Percentiles rank a stretch among this genome's conserved stretches.
phyloP scores from a whole-genome alignment of 108 stramenopile species.

The Nitzschia inconspicua region DNA sequence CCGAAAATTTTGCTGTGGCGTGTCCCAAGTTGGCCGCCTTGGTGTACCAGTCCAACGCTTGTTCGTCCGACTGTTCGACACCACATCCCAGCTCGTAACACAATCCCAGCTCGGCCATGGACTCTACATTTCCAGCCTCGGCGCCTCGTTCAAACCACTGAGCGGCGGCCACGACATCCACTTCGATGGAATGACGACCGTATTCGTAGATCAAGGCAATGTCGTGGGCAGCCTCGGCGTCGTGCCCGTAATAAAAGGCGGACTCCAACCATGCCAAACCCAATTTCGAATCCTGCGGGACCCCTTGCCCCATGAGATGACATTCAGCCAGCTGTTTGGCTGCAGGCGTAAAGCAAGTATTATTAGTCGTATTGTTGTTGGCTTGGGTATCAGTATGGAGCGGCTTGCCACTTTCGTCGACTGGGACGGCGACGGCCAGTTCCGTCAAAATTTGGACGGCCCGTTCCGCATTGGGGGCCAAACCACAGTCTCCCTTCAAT shows the following conservation, averaged over 20 bases:
- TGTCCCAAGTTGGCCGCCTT: conserved; percentile 77
- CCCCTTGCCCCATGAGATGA: conserved; percentile 58
- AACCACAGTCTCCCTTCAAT: conserved; percentile 46
- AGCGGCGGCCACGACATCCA: conserved; percentile 78
- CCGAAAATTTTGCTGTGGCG: conserved; percentile 64
- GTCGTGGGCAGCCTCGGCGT: conserved; percentile 67
- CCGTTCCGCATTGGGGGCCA: conserved; percentile 48
- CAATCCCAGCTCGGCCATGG: conserved; percentile 83
- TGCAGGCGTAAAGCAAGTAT: conserved; percentile 43
- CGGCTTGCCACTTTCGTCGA: conserved; percentile 26
- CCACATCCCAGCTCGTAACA: conserved; percentile 87
- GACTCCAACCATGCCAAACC: conserved; percentile 74
- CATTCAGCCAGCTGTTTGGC: conserved; percentile 59
- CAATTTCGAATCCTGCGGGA: conserved; percentile 19
- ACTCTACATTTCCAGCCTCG: conserved; percentile 61
- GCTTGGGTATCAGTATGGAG: conserved; percentile 1
- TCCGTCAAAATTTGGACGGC: conserved; percentile 53
- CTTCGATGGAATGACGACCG: conserved; percentile 49
- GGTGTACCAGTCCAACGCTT: conserved; percentile 85
- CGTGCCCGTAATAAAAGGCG: conserved; percentile 56
- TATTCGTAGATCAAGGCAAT: conserved; percentile 80
- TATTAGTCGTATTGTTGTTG: neutral
- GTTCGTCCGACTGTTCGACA: conserved; percentile 67
- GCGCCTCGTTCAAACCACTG: conserved; percentile 82
- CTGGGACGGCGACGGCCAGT: conserved; percentile 42